Base-by-base conservation (phyloP, 164 flowering plant genomes). In the Kalanchoe fedtschenkoi region DNA sequence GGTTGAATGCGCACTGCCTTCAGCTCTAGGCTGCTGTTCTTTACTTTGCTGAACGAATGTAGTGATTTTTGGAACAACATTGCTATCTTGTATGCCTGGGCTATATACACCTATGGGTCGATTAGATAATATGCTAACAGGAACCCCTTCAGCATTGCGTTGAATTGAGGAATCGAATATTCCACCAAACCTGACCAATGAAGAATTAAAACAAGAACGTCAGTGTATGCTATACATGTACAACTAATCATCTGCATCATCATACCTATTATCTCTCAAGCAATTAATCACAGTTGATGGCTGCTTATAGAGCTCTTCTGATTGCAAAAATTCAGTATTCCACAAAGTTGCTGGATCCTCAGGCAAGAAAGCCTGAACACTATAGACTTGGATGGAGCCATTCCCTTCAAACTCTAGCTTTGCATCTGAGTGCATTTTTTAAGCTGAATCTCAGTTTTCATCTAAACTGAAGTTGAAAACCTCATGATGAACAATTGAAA, bases 231-330 rank as follows among this genome's bases (percentile, higher is more conserved):
- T 33, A 63, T 16, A 24, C 60, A 63, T n/a, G 35, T 6, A 26
- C 11, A 4, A 46, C 53, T 28, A 15, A 24, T 34, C 15, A 29
- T 28, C 30, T 21, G 54, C 8, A 26, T 10, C 44, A 42, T 29
- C 24, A 28, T 47, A 90, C 97, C 99, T 87, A 70, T 88, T 91
- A 77, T 95, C 93, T 76, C 92, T 81, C 77, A 95, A 74, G 77
- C 96, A 95, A 71, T 95, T 91, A 65, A 81, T 81, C 32, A 71
- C 68, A 10, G 77, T 17, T 15, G 75, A 46, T 6, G 86, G 84
- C 76, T 84, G 86, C 76, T 68, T 81, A 67, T 80, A 86, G 43
- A 86, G 89, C 69, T 81, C 87, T 68, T 78, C 87, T 55, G 87
- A 77, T 65, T 86, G 92, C 30, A 86, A 69, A 75, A 74, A 82